A percentile compares a stretch with the other conserved stretches of the same genome.
Evolutionary conservation across 83 land plant species (phyloP).

Genomic region (Thuja plicata): DNA sequence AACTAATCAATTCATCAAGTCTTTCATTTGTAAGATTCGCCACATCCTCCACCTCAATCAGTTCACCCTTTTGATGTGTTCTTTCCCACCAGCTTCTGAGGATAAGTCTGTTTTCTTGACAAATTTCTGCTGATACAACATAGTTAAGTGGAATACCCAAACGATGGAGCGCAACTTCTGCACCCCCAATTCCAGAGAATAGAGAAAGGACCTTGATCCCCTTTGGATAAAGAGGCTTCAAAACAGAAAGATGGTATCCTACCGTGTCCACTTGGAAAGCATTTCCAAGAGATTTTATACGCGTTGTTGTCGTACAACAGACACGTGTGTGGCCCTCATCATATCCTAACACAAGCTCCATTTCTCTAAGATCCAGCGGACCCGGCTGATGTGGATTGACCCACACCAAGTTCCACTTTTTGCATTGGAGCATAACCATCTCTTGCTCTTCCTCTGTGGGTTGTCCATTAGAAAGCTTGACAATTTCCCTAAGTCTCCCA

Average conservation of each 20-base stretch:
- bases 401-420: slow-evolving; percentile 85
- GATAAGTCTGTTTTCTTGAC: slow-evolving; percentile 31
- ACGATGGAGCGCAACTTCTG: slow-evolving; percentile 69
- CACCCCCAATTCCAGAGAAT: slow-evolving; percentile 83
- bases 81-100: slow-evolving; percentile 57
- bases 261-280: slow-evolving; percentile 64
- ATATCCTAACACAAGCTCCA: slow-evolving; percentile 66
- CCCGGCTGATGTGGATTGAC: slow-evolving; percentile 56
- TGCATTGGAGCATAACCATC: slow-evolving; percentile 36
- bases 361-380: slow-evolving; percentile 68
- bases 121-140: slow-evolving; percentile 62
- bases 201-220: slow-evolving; percentile 65
- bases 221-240: slow-evolving; percentile 48
- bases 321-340: slow-evolving; percentile 73
- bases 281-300: slow-evolving; percentile 46
- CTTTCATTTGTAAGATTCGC: slow-evolving; percentile 14
- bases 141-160: slow-evolving; percentile 43
- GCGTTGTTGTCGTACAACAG: slow-evolving; percentile 28
- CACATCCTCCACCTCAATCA: slow-evolving; percentile 38
- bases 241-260: slow-evolving; percentile 62
- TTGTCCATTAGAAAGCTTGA: slow-evolving; percentile 25
- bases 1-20: slow-evolving; percentile 23
- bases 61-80: slow-evolving; percentile 34
- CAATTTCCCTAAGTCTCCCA: slow-evolving; percentile 41
- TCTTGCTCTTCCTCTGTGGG: slow-evolving; percentile 33